phyloP scores from a whole-genome alignment of 108 stramenopile species.

The Fistulifera solaris region DNA sequence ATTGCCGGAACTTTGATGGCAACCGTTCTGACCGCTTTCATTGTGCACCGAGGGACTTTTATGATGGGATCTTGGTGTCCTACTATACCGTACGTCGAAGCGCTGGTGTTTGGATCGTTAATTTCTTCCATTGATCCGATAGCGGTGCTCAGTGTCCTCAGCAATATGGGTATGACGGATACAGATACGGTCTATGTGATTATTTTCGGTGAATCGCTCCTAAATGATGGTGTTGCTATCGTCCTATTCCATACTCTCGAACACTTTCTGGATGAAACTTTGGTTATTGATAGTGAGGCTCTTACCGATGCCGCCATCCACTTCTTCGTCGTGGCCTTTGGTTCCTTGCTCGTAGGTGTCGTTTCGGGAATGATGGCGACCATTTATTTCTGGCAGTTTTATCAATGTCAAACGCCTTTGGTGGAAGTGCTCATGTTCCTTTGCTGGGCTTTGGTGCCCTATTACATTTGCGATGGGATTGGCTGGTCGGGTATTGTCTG shows the following conservation, averaged over 20 bases:
- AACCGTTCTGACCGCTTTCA: conserved; percentile 57
- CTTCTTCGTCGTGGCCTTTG: conserved; percentile 77
- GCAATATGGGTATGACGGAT: conserved; percentile 62
- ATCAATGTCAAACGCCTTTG: conserved; percentile 54
- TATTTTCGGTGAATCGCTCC: conserved; percentile 90
- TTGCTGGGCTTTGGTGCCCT: conserved; percentile 82
- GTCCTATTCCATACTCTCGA: conserved; percentile 75
- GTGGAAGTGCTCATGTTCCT: conserved; percentile 84
- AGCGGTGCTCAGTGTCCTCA: conserved; percentile 69
- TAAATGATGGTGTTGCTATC: conserved; percentile 92
- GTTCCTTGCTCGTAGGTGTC: conserved; percentile 71
- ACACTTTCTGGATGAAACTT: conserved; percentile 73
- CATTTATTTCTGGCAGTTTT: conserved; percentile 73
- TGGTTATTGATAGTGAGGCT: conserved; percentile 53
- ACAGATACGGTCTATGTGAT: conserved; percentile 77
- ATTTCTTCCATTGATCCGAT: conserved; percentile 88
- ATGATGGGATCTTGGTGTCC: conserved; percentile 25
- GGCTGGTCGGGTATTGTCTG: conserved; percentile 89
- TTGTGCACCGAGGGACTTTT: conserved; percentile 55
- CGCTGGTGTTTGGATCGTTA: conserved; percentile 74
- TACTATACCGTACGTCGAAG: conserved; percentile 56
- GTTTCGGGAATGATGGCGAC: conserved; percentile 49
- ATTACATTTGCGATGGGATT: conserved; percentile 84
- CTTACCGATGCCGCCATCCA: conserved; percentile 56
- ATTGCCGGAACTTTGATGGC: conserved; percentile 72